These are phyloP conservation scores for Uncinocarpus reesii DNA, from an alignment of 2,329 filamentous ascomycete genomes.

Conservation along the genomic window DNA sequence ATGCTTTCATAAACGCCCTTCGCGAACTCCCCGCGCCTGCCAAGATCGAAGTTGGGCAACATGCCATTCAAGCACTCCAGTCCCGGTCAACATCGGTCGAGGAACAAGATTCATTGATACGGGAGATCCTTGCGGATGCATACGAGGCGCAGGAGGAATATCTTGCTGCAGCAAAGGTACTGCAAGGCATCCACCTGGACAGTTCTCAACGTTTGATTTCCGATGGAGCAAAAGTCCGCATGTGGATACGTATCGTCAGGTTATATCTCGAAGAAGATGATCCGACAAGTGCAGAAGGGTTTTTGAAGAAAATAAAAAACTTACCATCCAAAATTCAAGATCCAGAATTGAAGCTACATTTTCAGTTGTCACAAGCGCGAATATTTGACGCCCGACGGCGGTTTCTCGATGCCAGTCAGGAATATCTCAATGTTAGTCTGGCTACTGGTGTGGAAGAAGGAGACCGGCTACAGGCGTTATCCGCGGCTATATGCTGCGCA, in stretches of 20 bases:
- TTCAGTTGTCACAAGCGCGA: slow-evolving; percentile 81
- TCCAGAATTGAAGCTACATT: slow-evolving; percentile 66
- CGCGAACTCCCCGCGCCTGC: slow-evolving; percentile 46
- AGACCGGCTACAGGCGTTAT: slow-evolving; percentile 73
- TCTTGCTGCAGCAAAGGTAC: slow-evolving; percentile 60
- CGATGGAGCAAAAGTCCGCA: slow-evolving; percentile 67
- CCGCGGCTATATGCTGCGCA: slow-evolving; percentile 81
- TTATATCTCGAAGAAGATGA: slow-evolving; percentile 93
- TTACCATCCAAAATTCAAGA: slow-evolving; percentile 60
- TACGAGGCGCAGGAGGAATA: slow-evolving; percentile 78
- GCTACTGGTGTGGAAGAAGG: slow-evolving; percentile 69
- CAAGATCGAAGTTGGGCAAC: slow-evolving; percentile 64
- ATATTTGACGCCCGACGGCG: slow-evolving; percentile 84
- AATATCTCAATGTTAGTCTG: slow-evolving; percentile 80
- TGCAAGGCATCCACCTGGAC: slow-evolving; percentile 80
- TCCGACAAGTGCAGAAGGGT: slow-evolving; percentile 70
- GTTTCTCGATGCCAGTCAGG: slow-evolving; percentile 77
- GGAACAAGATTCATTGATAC: slow-evolving; percentile 68
- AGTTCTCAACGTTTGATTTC: slow-evolving; percentile 74
- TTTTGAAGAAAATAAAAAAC: slow-evolving; percentile 91
- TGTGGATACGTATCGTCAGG: slow-evolving; percentile 90
- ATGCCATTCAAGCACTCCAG: slow-evolving; percentile 58
- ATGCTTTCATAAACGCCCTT: slow-evolving; percentile 56
- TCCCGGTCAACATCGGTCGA: slow-evolving; percentile 64
- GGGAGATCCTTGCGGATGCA: slow-evolving; percentile 70